Evolutionary conservation across 768 basidiomycete species (phyloP).

Genomic region (Trametes maxima): DNA sequence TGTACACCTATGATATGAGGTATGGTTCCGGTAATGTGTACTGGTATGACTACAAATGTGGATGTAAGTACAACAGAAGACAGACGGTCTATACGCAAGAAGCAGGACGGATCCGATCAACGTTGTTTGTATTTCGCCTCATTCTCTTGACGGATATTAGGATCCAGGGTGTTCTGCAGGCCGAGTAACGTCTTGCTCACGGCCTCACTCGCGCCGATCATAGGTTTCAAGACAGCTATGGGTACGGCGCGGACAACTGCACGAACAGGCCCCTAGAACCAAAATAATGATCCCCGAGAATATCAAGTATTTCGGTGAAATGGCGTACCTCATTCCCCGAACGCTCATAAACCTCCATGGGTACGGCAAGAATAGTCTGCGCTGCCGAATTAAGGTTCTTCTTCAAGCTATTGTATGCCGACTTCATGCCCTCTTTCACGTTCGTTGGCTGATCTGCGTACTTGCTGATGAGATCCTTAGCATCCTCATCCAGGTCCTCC

Average conservation of each 20-base stretch:
- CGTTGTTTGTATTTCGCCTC: constrained; percentile 94
- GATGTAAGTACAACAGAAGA: constrained; percentile 18
- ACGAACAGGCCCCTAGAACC: constrained; percentile 78
- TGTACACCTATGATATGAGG: constrained; percentile 26
- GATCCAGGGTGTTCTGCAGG: constrained; percentile 90
- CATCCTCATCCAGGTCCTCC: constrained; percentile 46
- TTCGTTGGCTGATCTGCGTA: constrained; percentile 91
- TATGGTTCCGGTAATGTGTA: constrained; percentile 19
- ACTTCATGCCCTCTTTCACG: constrained; percentile 84
- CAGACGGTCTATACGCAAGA: not conserved
- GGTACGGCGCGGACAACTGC: constrained; percentile 97
- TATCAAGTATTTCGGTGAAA: not conserved
- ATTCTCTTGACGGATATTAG: constrained; percentile 76
- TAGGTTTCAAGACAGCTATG: constrained; percentile 94
- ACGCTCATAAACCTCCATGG: constrained; percentile 98
- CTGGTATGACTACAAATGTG: constrained; percentile 25
- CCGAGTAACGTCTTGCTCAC: constrained; percentile 95
- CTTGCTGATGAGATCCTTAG: constrained; percentile 69
- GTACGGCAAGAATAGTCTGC: constrained; percentile 97
- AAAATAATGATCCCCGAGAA: constrained; percentile 7
- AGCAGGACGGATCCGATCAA: constrained; percentile 33
- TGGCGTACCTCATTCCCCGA: constrained; percentile 82
- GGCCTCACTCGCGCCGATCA: constrained; percentile 98
- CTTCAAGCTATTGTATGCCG: constrained; percentile 87
- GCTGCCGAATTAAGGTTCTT: constrained; percentile 91